Evolutionary conservation across 148 eudicot genomes (phyloP), one percentile per base, ranked within the genome.

Genomic region (Heliamphora exappendiculata): DNA sequence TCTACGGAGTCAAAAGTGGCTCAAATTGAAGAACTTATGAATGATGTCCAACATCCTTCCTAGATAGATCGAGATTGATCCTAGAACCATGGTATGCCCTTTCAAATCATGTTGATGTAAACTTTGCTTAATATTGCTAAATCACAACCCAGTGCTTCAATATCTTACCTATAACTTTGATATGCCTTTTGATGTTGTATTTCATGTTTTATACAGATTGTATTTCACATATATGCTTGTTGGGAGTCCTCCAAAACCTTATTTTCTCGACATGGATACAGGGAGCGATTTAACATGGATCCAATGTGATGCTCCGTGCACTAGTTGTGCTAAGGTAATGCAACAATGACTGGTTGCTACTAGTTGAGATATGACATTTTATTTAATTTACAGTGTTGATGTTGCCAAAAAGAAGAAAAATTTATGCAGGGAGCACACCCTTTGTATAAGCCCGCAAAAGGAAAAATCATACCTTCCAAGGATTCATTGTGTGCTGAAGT

Each of bases 281-380:
- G 93, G 93, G 62, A 89, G 93, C 77, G 93, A 89, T 84, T 74
- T 89, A 71, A 86, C 89, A 70, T 89, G 93, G 93, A 71, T 87
- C 64, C 93, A 89, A 36, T 89, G 93, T 82, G 93, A 89, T 84
- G 93, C 93, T 41, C 93, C 93, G 19, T 89, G 93, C 74, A 37
- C 78, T 77, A 85, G 90, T 69, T 89, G 92, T 77, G 86, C 90
- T 17, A 87, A 85, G 90, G 81, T 78, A 78, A 78, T 69, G 55
- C 36, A 47, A 86, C 79, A 81, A 39, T 65, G 63, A 69, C 24
- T 31, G 39, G 11, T 20, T 70, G 49, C 55, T 8, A 55, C 42
- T 11, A 51, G 47, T 17, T 44, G 66, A 57, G 37, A 67, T 31
- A 19, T 36, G 2, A 42, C 42, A 31, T 29, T 59, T 58, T 41